Evolutionary conservation across 208 protist genomes (phyloP).

Genomic region (Wallacemonas sp.): DNA sequence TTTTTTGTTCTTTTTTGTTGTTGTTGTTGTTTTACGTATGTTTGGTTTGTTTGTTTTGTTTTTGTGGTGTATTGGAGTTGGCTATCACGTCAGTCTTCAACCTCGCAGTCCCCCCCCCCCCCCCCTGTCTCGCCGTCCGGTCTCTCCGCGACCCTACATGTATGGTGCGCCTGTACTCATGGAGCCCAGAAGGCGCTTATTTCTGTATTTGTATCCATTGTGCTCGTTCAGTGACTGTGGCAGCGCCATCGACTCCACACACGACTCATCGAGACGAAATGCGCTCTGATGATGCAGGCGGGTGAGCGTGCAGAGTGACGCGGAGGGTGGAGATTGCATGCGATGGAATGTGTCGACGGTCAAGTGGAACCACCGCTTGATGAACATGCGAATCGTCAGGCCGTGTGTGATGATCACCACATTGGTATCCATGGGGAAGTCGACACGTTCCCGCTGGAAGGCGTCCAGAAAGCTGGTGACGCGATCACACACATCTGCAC

Average conservation of each 20-base stretch:
- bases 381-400: constrained; percentile 86
- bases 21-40: too few species aligned
- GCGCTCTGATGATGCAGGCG: constrained; percentile 77
- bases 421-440: constrained; percentile 84
- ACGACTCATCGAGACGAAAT: constrained; percentile 71
- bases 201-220: constrained; percentile 90
- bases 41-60: background rate
- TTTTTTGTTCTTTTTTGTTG: too few species aligned
- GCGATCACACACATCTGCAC: constrained; percentile 92
- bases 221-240: constrained; percentile 82
- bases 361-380: constrained; percentile 91
- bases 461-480: constrained; percentile 90
- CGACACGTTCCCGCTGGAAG: constrained; percentile 78
- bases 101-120: too few species aligned
- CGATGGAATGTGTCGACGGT: constrained; percentile 90
- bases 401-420: constrained; percentile 91
- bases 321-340: constrained; percentile 78
- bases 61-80: background rate
- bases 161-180: constrained; percentile 89
- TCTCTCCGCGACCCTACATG: too few species aligned
- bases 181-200: constrained; percentile 84
- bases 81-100: too few species aligned
- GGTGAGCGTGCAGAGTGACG: constrained; percentile 66
- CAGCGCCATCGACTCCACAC: constrained; percentile 69
- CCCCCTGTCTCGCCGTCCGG: too few species aligned